phyloP scores from a whole-genome alignment of 2,329 filamentous ascomycete species.

The Fusarium robinianum region DNA sequence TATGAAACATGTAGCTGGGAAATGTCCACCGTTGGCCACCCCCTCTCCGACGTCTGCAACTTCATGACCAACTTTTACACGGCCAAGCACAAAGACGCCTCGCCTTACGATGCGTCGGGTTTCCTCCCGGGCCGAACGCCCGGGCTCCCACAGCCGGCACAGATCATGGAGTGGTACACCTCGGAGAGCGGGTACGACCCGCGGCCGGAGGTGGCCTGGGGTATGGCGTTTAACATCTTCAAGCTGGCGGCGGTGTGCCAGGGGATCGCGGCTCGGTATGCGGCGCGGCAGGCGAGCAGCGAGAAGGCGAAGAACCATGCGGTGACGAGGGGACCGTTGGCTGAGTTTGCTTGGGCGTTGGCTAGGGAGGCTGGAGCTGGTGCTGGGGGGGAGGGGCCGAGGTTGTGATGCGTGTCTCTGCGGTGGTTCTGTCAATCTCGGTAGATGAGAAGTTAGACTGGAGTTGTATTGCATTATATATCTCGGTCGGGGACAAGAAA shows the following conservation, averaged over 20 bases:
- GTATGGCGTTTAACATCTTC: conserved; percentile 65
- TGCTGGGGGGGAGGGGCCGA: conserved; percentile 29
- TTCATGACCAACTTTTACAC: conserved; percentile 55
- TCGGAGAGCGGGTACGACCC: conserved; percentile 71
- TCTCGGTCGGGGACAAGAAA: neutral
- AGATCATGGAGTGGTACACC: conserved; percentile 50
- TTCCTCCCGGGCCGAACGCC: conserved; percentile 68
- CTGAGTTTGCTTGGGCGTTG: conserved; percentile 76
- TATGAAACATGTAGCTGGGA: conserved; percentile 69
- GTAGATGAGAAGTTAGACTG: neutral
- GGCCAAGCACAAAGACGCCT: conserved; percentile 34
- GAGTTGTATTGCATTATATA: neutral
- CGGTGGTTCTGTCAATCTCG: neutral
- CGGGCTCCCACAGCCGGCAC: conserved; percentile 58
- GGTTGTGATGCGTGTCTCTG: conserved; percentile 30
- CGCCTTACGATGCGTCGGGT: conserved; percentile 43
- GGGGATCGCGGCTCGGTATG: conserved; percentile 89
- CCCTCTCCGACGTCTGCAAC: conserved; percentile 87
- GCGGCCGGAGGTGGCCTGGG: conserved; percentile 61
- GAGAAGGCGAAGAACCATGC: conserved; percentile 77
- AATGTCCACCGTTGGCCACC: conserved; percentile 97
- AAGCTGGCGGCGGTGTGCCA: conserved; percentile 69
- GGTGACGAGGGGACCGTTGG: conserved; percentile 70
- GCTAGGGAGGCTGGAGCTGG: conserved; percentile 54
- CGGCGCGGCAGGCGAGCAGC: conserved; percentile 86